These are phyloP conservation scores for Aspergillus luchuensis DNA, from an alignment of 2,329 filamentous ascomycete genomes.

Conservation along the genomic window DNA sequence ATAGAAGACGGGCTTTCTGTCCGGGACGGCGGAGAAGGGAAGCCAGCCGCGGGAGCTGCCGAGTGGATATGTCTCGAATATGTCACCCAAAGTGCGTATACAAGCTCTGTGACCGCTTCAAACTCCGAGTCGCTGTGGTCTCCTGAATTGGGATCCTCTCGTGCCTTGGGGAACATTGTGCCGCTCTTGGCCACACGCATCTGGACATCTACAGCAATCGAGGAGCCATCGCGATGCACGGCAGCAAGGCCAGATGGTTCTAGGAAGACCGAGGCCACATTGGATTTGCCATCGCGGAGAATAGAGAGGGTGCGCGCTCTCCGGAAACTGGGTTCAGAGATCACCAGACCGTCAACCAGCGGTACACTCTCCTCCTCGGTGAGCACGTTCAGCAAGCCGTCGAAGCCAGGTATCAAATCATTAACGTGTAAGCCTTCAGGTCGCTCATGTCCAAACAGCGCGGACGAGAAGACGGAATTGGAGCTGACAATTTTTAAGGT, in stretches of 20 bases:
- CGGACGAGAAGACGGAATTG: conserved; percentile 90
- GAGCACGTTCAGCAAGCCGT: conserved; percentile 76
- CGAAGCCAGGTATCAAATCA: conserved; percentile 82
- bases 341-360: conserved; percentile 89
- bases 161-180: conserved; percentile 61
- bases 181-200: conserved; percentile 95
- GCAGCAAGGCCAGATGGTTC: conserved; percentile 82
- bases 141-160: conserved; percentile 67
- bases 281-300: conserved; percentile 77
- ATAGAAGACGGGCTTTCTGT: conserved; percentile 72
- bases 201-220: conserved; percentile 92
- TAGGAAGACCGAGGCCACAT: conserved; percentile 77
- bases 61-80: conserved; percentile 93
- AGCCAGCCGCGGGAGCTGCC: conserved; percentile 62
- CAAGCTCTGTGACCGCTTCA: conserved; percentile 69
- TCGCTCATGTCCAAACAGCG: conserved; percentile 84
- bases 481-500: conserved; percentile 83
- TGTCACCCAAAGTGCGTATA: conserved; percentile 95
- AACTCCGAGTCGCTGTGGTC: conserved; percentile 55
- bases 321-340: conserved; percentile 94
- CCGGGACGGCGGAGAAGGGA: conserved; percentile 55
- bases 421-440: conserved; percentile 79
- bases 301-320: conserved; percentile 82
- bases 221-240: conserved; percentile 84
- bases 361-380: conserved; percentile 83